Percentiles rank a stretch among this genome's conserved stretches.
These are phyloP conservation scores for Scleroderma bovista DNA, from an alignment of 768 basidiomycete species.

Conservation along the genomic window DNA sequence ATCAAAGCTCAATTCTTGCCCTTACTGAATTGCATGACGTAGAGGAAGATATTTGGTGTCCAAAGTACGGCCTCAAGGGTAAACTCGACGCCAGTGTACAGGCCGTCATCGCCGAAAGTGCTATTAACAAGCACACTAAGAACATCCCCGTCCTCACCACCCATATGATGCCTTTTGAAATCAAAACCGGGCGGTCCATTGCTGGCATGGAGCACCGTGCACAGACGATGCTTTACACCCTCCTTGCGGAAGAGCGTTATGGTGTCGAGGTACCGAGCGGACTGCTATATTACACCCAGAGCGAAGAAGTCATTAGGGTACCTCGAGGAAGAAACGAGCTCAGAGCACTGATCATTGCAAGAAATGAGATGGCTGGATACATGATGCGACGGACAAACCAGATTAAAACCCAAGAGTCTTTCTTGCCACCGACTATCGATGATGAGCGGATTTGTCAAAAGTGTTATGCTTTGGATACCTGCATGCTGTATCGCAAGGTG, in stretches of 20 bases:
- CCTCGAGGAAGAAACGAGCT: constrained; percentile 78
- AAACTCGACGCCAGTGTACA: constrained; percentile 91
- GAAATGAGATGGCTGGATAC: constrained; percentile 83
- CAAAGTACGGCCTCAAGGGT: constrained; percentile 90
- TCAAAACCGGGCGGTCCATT: constrained; percentile 85
- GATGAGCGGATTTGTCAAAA: constrained; percentile 69
- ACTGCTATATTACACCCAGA: constrained; percentile 91
- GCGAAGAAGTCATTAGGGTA: constrained; percentile 80
- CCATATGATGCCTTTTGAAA: constrained; percentile 73
- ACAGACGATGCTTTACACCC: constrained; percentile 95
- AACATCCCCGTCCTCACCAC: constrained; percentile 16
- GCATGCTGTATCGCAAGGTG: constrained; percentile 92
- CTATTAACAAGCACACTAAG: constrained; percentile 14
- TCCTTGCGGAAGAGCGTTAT: constrained; percentile 89
- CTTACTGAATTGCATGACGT: constrained; percentile 76
- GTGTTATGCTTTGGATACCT: constrained; percentile 80
- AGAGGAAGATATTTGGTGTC: constrained; percentile 98
- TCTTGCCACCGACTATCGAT: constrained; percentile 86
- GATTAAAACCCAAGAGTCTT: constrained; percentile 37
- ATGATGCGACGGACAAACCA: constrained; percentile 49
- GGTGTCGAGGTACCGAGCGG: constrained; percentile 76
- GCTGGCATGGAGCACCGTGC: constrained; percentile 91
- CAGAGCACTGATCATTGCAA: constrained; percentile 67
- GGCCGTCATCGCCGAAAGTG: constrained; percentile 51
- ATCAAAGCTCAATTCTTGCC: constrained; percentile 54